phyloP scores from a whole-genome alignment of 192 early-diverging fungal species.

The Lobulomyces angularis region DNA sequence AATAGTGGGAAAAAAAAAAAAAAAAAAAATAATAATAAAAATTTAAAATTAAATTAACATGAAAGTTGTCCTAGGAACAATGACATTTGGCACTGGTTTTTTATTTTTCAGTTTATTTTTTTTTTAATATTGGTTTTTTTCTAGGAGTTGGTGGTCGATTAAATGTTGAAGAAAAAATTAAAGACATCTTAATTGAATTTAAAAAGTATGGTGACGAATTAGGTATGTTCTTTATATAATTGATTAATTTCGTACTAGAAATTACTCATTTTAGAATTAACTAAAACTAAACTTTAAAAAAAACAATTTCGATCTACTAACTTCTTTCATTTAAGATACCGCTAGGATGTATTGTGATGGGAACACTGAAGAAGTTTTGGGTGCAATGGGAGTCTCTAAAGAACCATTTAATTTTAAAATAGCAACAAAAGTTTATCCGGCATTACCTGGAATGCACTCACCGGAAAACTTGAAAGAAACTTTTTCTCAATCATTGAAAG shows the following conservation, averaged over 20 bases:
- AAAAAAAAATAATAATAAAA: no score
- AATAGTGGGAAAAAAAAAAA: no score
- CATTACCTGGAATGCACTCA: constrained; percentile 19
- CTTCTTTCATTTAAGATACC: no score
- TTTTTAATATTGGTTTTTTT: constrained; percentile 1
- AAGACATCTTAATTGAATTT: constrained; percentile 16
- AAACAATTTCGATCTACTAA: no score
- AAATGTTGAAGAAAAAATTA: constrained; percentile 17
- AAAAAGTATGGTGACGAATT: background rate
- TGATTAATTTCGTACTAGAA: no score
- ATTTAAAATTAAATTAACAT: no score
- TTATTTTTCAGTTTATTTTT: background rate
- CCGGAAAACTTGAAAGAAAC: constrained; percentile 14
- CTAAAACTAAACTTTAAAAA: no score
- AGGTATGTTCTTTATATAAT: background rate
- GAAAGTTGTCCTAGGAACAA: no score
- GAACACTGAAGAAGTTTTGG: constrained; percentile 37
- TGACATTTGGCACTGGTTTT: constrained; percentile 18
- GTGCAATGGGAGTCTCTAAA: constrained; percentile 14
- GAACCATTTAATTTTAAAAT: constrained; percentile 18
- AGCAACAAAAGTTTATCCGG: constrained; percentile 45
- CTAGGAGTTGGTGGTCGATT: constrained; percentile 31
- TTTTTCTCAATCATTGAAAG: constrained; percentile 22
- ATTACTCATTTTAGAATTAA: no score
- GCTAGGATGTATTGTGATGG: constrained; percentile 36